Percentiles rank a stretch among this genome's conserved stretches.
phyloP scores from a whole-genome alignment of 1,284 basidiomycete species.

The Kwoniella shivajii region DNA sequence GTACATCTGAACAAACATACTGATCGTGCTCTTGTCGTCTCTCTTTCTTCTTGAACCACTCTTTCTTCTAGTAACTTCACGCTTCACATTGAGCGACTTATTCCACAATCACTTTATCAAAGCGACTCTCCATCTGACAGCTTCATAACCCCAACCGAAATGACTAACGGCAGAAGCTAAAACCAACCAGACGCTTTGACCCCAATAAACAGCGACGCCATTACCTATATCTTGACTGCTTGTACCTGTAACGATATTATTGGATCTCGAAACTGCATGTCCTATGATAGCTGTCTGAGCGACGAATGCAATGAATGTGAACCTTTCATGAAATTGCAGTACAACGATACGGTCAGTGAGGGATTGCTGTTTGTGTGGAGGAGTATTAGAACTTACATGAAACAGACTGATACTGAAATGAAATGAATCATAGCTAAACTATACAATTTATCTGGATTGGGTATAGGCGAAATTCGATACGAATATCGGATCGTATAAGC shows the following conservation, averaged over 20 bases:
- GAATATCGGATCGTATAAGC: conserved; percentile 43
- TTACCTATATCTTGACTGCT: neutral
- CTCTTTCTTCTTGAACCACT: too few species aligned
- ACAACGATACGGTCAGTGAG: too few species aligned
- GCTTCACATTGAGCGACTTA: too few species aligned
- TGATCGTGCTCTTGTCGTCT: too few species aligned
- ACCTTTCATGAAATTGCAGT: too few species aligned
- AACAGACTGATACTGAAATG: conserved; percentile 33
- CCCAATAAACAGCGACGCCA: conserved; percentile 38
- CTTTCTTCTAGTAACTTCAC: too few species aligned
- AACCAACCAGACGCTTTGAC: conserved; percentile 36
- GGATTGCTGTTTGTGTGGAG: neutral
- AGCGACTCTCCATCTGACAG: conserved; percentile 37
- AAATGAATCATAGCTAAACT: conserved; percentile 35
- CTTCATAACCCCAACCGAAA: conserved; percentile 45
- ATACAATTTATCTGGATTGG: conserved; percentile 41
- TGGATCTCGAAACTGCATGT: conserved; percentile 25
- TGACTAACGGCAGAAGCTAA: conserved; percentile 39
- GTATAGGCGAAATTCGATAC: conserved; percentile 27
- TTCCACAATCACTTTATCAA: neutral
- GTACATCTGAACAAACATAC: too few species aligned
- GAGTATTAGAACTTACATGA: conserved; percentile 24
- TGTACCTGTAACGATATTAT: conserved; percentile 18
- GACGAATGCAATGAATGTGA: conserved; percentile 43
- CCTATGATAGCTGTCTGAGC: conserved; percentile 41